Evolutionary conservation across 2,329 filamentous ascomycete species (phyloP), one percentile per base, ranked within the genome.

Genomic region (Xylaria digitata): DNA sequence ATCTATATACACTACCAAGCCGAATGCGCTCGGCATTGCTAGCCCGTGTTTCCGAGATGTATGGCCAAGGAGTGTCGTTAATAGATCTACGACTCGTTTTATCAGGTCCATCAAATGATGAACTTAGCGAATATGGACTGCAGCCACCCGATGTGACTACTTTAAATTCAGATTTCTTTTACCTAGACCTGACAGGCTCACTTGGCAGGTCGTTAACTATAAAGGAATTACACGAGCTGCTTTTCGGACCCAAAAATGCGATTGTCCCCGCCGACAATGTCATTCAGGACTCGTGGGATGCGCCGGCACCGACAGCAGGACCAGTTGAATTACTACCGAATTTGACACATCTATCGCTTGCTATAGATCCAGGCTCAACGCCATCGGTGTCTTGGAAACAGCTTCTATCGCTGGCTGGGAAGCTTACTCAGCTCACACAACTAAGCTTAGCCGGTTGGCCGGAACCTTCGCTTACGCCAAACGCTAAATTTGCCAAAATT

Each of bases 371-470:
- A 0, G 69, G 73, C 43, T 76, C 78, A 40, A 48, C 68, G 15
- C 63, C 63, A 6, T 75, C 76, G 6, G 81, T 82, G 17, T 88
- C 87, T 0, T 90, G 88, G 88, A 85, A 82, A 54, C 86, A 88
- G 42, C 82, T 90, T 4, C 78, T 90, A 26, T 71, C 81, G 1
- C 75, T 90, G n/a, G 82, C 86, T 0, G 75, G 80, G 11, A 86
- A 85, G 70, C 75, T 88, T 6, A 82, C 82, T 0, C 83, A 81
- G 15, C 77, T 90, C 45, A 90, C 88, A 1, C 87, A 90, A 71
- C 79, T 90, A 46, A 88, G 84, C 69, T 80, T 90, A 6, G 86
- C 87, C 17, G 86, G 85, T 74, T 90, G 88, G 88, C 88, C 88
- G 1, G 82, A 84, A 56, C 88, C 88, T 1, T 83, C 82, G 17